phyloP scores from a whole-genome alignment of 345 rosid genomes.

The Fremontodendron californicum region DNA sequence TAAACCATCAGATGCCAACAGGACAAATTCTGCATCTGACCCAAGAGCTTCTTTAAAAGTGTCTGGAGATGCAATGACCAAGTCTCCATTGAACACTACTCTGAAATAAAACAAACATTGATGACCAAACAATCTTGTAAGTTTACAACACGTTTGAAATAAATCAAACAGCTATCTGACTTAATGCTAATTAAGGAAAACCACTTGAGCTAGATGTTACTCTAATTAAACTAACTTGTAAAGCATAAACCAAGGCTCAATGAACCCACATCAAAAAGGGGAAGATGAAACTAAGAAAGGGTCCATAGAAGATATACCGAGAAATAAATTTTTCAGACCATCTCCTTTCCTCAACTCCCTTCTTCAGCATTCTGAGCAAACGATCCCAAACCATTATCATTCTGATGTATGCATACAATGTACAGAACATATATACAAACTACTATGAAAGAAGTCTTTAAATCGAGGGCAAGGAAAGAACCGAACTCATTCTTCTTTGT shows the following conservation, averaged over 20 bases:
- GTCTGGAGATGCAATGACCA: constrained; percentile 79
- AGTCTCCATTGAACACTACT: constrained; percentile 61
- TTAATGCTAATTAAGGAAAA: constrained; percentile 5
- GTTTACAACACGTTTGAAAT: neutral
- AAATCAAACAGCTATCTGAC: neutral
- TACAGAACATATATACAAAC: constrained; percentile 2
- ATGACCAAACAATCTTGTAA: constrained; percentile 5
- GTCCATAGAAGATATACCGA: constrained; percentile 39
- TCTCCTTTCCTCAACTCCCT: constrained; percentile 75
- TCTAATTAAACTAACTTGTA: neutral
- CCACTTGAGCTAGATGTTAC: neutral
- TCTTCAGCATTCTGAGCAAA: constrained; percentile 72
- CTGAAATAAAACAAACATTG: constrained; percentile 34
- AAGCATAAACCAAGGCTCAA: neutral
- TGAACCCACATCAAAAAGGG: neutral
- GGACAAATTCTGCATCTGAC: constrained; percentile 71
- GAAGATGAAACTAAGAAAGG: neutral
- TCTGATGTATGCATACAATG: neutral
- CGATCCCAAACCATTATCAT: constrained; percentile 4
- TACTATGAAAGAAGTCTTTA: neutral
- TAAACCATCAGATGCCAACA: constrained; percentile 89
- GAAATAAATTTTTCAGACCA: constrained; percentile 89
- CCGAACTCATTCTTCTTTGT: constrained; percentile 80
- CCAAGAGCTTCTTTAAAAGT: constrained; percentile 58
- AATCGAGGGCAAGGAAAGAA: constrained; percentile 15